These are phyloP conservation scores for Peterozyma toletana DNA, from an alignment of 805 yeast genomes.

Conservation along the genomic window DNA sequence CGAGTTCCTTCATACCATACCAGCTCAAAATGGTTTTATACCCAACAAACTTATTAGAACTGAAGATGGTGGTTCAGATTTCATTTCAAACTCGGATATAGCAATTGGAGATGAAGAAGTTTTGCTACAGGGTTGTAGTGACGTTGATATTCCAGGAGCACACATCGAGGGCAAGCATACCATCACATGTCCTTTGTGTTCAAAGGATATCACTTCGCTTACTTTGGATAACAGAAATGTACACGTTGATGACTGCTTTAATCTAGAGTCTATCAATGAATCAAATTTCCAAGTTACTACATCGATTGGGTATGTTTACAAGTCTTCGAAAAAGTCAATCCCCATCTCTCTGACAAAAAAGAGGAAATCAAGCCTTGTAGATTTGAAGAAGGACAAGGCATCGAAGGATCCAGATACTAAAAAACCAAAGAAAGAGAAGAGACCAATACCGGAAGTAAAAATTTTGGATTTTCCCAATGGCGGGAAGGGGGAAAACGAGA, in stretches of 20 bases:
- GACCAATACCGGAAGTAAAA: conserved; percentile 48
- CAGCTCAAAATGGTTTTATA: no score
- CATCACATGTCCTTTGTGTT: conserved; percentile 48
- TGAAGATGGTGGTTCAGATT: no score
- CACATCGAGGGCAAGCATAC: not conserved
- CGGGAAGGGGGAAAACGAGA: conserved; percentile 1
- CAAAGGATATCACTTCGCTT: conserved; percentile 26
- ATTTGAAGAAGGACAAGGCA: no score
- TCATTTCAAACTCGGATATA: no score
- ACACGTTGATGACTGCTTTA: conserved; percentile 53
- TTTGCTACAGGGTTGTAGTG: no score
- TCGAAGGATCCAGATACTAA: conserved; percentile 8
- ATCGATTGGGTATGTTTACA: conserved; percentile 13
- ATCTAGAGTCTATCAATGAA: conserved; percentile 5
- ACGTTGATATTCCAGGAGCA: no score
- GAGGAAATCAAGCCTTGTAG: no score
- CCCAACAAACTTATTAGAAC: no score
- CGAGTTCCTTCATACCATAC: no score
- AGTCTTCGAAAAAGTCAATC: conserved; percentile 11
- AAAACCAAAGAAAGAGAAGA: conserved; percentile 17
- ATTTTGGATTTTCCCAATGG: conserved; percentile 32
- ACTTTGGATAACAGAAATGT: conserved; percentile 34
- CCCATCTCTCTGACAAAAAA: no score
- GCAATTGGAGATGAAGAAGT: no score
- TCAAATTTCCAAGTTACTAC: conserved; percentile 12